These are phyloP conservation scores for Gnomoniopsis sp. DNA, from an alignment of 2,329 filamentous ascomycete species.

Conservation along the genomic window DNA sequence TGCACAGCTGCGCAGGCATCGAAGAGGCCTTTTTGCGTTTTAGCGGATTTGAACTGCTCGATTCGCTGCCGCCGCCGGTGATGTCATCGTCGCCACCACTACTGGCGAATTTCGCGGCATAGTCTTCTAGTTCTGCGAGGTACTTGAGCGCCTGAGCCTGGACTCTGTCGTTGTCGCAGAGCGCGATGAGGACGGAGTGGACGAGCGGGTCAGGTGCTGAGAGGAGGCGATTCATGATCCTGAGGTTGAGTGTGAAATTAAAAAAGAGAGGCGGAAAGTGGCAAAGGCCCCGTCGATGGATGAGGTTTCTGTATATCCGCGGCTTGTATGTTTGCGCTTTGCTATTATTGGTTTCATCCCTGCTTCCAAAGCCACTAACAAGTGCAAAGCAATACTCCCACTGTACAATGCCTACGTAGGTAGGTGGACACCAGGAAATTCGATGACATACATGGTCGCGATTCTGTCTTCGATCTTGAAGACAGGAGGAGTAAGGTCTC, in stretches of 20 bases:
- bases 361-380: too few species aligned
- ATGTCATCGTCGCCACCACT: background rate
- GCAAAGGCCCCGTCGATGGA: too few species aligned
- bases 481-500: too few species aligned
- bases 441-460: too few species aligned
- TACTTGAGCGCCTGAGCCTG: conserved; percentile 9
- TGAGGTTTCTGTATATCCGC: too few species aligned
- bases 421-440: too few species aligned
- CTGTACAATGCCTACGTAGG: too few species aligned
- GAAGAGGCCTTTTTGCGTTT: conserved; percentile 5
- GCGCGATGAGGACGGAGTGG: conserved; percentile 13
- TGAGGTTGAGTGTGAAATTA: background rate
- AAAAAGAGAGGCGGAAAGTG: too few species aligned
- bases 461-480: too few species aligned
- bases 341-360: too few species aligned
- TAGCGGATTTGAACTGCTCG: background rate
- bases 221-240: conserved; percentile 17
- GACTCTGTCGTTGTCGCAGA: conserved; percentile 12
- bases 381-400: too few species aligned
- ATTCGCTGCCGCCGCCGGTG: background rate
- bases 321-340: too few species aligned
- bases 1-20: conserved; percentile 9
- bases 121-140: conserved; percentile 12
- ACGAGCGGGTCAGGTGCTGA: conserved; percentile 7
- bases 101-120: background rate